phyloP scores from a whole-genome alignment of 2,329 filamentous ascomycete species.

The Colletotrichum chlorophyti region DNA sequence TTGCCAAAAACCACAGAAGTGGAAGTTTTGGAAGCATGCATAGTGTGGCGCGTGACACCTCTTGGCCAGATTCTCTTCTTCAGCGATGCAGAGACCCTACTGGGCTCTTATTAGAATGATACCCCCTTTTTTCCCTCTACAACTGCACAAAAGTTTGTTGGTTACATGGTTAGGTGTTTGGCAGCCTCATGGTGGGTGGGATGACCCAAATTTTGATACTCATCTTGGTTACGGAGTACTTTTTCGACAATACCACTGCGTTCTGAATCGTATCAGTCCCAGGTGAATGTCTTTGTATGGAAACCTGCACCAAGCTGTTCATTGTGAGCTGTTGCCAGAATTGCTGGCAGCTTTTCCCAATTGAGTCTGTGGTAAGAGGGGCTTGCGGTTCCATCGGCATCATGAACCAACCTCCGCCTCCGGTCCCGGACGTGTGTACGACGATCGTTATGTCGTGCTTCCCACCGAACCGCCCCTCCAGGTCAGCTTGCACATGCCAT shows the following conservation, averaged over 20 bases:
- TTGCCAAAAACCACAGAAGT: constrained; percentile 26
- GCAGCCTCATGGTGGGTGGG: neutral
- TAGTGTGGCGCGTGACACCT: neutral
- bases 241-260: too few relatives aligned
- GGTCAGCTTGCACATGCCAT: constrained; percentile 4
- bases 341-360: too few relatives aligned
- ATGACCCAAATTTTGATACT: neutral
- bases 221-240: neutral
- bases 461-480: neutral
- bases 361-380: too few relatives aligned
- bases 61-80: neutral
- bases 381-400: neutral
- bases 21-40: constrained; percentile 32
- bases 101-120: constrained; percentile 26
- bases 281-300: too few relatives aligned
- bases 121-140: constrained; percentile 10
- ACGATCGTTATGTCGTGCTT: neutral
- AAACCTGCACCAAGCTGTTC: too few relatives aligned
- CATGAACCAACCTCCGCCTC: neutral
- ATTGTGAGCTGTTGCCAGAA: too few relatives aligned
- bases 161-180: neutral
- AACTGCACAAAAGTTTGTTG: constrained; percentile 6
- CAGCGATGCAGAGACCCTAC: constrained; percentile 2
- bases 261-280: too few relatives aligned
- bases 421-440: constrained; percentile 1